Evolutionary conservation across 2,329 filamentous ascomycete genomes (phyloP), one percentile per base, ranked within the genome.

Genomic region (Colletotrichum sp.): DNA sequence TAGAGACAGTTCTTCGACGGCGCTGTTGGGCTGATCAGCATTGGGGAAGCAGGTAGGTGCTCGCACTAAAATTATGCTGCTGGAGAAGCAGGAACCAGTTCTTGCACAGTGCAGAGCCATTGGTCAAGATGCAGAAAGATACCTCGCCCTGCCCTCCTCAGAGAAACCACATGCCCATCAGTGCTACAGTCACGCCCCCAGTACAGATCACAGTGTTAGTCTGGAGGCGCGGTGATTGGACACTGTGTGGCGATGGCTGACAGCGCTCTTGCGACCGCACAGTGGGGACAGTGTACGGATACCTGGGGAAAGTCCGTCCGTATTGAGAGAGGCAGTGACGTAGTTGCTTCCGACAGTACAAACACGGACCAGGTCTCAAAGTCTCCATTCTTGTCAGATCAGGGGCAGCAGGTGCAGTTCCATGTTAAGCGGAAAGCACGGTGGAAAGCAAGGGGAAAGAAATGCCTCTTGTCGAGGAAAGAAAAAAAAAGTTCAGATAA

Each of bases 271-370:
- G 28, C 64, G 7, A 72, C 30, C 26, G 18, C 70, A 75, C 70
- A 69, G 73, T 75, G 70, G 34, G 43, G 43, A 73, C 32, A 69
- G 74, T 73, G 43, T 69, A 43, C 70, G 59, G 43, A 61, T 68
- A 36, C 73, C 73, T 72, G 73, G 73, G 69, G 73, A 75, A 63
- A 61, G 70, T 59, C 69, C 64, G 57, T 72, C 64, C 63, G 64
- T 73, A 68, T 65, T 34, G 64, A 59, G 32, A 64, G 32, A 21
- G 30, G 14, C 43, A 65, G 64, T 73, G 73, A 75, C 70, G 73
- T 75, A 73, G 28, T 57, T 75, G 16, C 18, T 36, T 48, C 21
- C 43, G 39, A 21, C 26, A 14, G 55, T 14, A 34, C 36, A 57
- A 75, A 63, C 64, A 61, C 43, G 57, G 64, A 65, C 64, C 63